These are phyloP conservation scores for Coriolopsis trogii DNA, from an alignment of 1,284 basidiomycete genomes.

Conservation along the genomic window DNA sequence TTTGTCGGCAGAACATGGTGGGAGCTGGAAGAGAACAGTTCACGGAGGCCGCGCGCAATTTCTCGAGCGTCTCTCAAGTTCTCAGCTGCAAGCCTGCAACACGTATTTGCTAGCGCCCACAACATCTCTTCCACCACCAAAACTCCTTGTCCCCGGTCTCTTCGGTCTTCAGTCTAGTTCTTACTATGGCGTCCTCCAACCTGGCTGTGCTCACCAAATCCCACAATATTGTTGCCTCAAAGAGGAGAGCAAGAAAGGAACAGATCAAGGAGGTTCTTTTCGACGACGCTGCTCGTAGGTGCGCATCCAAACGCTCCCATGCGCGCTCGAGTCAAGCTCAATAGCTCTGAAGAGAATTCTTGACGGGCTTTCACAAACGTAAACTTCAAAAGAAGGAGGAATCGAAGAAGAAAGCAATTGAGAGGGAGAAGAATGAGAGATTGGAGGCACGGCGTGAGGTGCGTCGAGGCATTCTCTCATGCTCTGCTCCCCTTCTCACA, in stretches of 20 bases:
- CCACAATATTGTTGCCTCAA: conserved; percentile 61
- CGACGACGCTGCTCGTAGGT: conserved; percentile 79
- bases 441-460: conserved; percentile 74
- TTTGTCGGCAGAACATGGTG: too few relatives aligned
- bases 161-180: background rate
- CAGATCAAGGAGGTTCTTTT: conserved; percentile 76
- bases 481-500: background rate
- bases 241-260: conserved; percentile 55
- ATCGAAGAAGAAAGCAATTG: conserved; percentile 65
- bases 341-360: conserved; percentile 60
- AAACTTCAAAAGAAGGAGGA: conserved; percentile 77
- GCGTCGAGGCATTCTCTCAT: conserved; percentile 24
- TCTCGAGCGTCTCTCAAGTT: background rate
- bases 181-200: conserved; percentile 43
- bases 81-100: background rate
- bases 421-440: conserved; percentile 69
- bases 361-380: conserved; percentile 88
- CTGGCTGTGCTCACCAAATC: conserved; percentile 59
- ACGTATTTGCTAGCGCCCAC: too few relatives aligned
- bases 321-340: too few relatives aligned
- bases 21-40: too few relatives aligned
- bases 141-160: background rate
- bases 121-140: background rate
- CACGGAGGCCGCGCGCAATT: too few relatives aligned
- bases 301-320: too few relatives aligned